Conservation (phyloP, 352 stramenopile species). For the Phytophthora sp. region DNA sequence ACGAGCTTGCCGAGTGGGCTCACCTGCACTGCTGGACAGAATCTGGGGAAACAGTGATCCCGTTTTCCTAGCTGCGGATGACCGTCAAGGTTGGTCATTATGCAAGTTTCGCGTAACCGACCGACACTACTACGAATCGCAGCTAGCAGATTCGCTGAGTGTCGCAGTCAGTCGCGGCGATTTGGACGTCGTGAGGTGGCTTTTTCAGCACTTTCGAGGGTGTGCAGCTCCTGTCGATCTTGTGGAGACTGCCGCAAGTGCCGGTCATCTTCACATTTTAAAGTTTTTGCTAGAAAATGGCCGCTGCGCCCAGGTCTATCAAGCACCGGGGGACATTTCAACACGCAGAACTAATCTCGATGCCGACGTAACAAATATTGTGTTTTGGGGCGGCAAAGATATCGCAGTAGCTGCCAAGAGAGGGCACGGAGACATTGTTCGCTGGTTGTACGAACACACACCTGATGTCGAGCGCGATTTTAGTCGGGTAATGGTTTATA, state of each 20-base stretch:
- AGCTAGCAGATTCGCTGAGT: slow-evolving; percentile 18
- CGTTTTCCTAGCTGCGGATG: neutral
- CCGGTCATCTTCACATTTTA: slow-evolving; percentile 24
- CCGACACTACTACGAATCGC: slow-evolving; percentile 23
- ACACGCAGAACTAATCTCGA: neutral
- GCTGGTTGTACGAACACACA: slow-evolving; percentile 29
- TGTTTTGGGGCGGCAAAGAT: slow-evolving; percentile 28
- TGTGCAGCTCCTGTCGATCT: slow-evolving; percentile 10
- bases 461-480: slow-evolving; percentile 16
- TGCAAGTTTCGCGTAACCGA: slow-evolving; percentile 24
- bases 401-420: slow-evolving; percentile 23
- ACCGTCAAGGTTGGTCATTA: slow-evolving; percentile 19
- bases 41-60: slow-evolving; percentile 31
- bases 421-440: slow-evolving; percentile 28
- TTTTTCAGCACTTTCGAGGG: slow-evolving; percentile 31
- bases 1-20: slow-evolving; percentile 22
- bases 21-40: slow-evolving; percentile 19
- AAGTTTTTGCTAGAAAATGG: slow-evolving; percentile 24
- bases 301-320: slow-evolving; percentile 1
- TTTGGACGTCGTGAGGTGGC: slow-evolving; percentile 21
- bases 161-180: slow-evolving; percentile 13
- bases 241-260: slow-evolving; percentile 15
- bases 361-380: slow-evolving; percentile 11
- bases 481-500: slow-evolving; percentile 28
- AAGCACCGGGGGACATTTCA: neutral